Conservation (phyloP, 176 grass and related monocot genomes). For the Pharus latifolius region DNA sequence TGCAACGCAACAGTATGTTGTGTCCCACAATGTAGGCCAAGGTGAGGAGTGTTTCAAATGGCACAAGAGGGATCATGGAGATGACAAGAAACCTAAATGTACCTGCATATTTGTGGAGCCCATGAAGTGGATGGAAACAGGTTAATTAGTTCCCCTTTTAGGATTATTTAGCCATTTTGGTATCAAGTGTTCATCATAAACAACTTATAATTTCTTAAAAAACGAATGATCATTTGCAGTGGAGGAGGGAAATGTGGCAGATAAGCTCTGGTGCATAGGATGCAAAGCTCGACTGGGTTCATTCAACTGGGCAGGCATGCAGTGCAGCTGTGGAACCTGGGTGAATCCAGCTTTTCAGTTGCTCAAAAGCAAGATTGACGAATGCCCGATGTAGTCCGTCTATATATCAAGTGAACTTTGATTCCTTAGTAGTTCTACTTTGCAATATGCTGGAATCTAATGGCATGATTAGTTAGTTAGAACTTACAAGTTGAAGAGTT, state of each 20-base stretch:
- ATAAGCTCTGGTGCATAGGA: constrained; percentile 80
- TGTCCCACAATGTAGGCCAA: constrained; percentile 51
- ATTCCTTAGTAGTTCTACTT: neutral
- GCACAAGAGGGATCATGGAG: constrained; percentile 18
- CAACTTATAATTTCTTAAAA: neutral
- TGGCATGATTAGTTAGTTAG: too few relatives aligned
- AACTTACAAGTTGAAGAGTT: too few relatives aligned
- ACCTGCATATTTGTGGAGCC: constrained; percentile 73
- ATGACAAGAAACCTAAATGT: constrained; percentile 43
- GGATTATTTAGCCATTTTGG: neutral
- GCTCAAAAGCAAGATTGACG: constrained; percentile 64
- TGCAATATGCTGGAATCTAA: neutral
- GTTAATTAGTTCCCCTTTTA: constrained; percentile 21
- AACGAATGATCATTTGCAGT: constrained; percentile 23
- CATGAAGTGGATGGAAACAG: constrained; percentile 88
- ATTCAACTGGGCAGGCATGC: constrained; percentile 86
- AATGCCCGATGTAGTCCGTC: constrained; percentile 32
- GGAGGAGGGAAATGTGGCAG: constrained; percentile 48
- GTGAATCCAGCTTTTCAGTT: constrained; percentile 88
- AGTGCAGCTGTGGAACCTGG: constrained; percentile 78
- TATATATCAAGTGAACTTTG: neutral
- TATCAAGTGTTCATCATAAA: neutral
- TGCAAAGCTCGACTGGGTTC: constrained; percentile 81
- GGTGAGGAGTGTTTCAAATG: constrained; percentile 41
- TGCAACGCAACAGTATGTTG: constrained; percentile 52